Percentiles rank a stretch among this genome's conserved stretches.
These are phyloP conservation scores for Lichenothelia convexa DNA, from an alignment of 495 filamentous ascomycete genomes.

Conservation along the genomic window DNA sequence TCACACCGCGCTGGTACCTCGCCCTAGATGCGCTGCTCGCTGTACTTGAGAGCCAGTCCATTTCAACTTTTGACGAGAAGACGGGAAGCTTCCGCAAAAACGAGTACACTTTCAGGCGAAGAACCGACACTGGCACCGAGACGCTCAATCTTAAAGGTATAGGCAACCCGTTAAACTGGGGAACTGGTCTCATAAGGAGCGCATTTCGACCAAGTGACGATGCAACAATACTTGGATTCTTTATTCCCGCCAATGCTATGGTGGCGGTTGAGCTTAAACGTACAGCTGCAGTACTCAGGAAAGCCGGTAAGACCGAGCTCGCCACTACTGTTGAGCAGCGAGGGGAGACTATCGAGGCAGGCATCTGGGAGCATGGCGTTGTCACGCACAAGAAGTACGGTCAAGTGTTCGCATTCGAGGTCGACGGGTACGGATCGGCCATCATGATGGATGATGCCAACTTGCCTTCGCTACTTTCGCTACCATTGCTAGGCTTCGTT, in stretches of 20 bases:
- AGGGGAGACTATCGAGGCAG: constrained; percentile 48
- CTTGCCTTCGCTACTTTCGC: constrained; percentile 69
- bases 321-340: constrained; percentile 36
- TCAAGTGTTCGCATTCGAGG: constrained; percentile 86
- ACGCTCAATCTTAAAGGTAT: constrained; percentile 66
- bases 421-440: constrained; percentile 82
- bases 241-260: constrained; percentile 92
- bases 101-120: constrained; percentile 70
- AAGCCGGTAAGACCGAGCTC: constrained; percentile 31
- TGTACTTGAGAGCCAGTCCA: constrained; percentile 59
- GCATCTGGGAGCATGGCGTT: constrained; percentile 77
- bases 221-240: constrained; percentile 87
- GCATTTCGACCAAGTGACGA: constrained; percentile 96
- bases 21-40: constrained; percentile 57
- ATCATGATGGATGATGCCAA: constrained; percentile 98
- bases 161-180: constrained; percentile 77
- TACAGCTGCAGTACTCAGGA: constrained; percentile 46
- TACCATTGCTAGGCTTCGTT: constrained; percentile 79
- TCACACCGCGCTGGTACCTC: constrained; percentile 60
- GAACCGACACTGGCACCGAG: constrained; percentile 70
- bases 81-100: constrained; percentile 46
- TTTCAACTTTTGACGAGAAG: constrained; percentile 56
- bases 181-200: constrained; percentile 71
- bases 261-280: constrained; percentile 81
- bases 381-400: constrained; percentile 70